Evolutionary conservation across 2,329 filamentous ascomycete genomes (phyloP), one percentile per base, ranked within the genome.

Genomic region (Fusarium verrucosum): DNA sequence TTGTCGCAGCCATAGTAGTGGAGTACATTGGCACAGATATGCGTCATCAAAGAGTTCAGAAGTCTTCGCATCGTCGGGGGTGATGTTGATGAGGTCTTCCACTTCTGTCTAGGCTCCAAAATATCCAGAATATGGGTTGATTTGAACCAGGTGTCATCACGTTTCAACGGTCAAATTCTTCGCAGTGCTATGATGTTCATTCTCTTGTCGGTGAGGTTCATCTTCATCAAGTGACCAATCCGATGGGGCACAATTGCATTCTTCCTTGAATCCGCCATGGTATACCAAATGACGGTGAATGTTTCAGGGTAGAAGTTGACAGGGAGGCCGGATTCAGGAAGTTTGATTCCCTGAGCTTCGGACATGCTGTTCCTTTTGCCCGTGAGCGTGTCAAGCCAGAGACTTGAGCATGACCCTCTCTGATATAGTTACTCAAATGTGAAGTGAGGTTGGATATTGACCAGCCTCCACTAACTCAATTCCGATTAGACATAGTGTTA

Each of bases 1-100:
- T 91, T 91, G 0, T 87, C 81, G 41, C 72, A 76, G 58, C 88
- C 84, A 65, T 86, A 86, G 72, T 88, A 87, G 73, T 87, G 88
- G 17, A 90, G 76, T 1, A 87, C 84, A 0, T 86, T 87, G 0
- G 86, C 86, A 63, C 82, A 83, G 33, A 91, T 89, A 62, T 83
- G 84, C 57, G 22, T 65, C 67, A 5, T 70, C 33, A 43, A 75
- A 74, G 62, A 77, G 80, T 2, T 40, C 36, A 17, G 59, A 52
- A 2, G 54, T 30, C 30, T 74, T 71, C 42, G 76, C 64, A 14
- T 73, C 65, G 14, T 58, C 42, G 19, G 68, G 10, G 14, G 55
- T 56, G 32, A 74, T 41, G 10, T 46, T 37, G 32, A 62, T 17
- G 10, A 50, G 47, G n/a, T 54, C 40, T 17, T 63, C 45, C 33